phyloP scores from a whole-genome alignment of 148 eudicot species.

The Fallopia convolvulus region DNA sequence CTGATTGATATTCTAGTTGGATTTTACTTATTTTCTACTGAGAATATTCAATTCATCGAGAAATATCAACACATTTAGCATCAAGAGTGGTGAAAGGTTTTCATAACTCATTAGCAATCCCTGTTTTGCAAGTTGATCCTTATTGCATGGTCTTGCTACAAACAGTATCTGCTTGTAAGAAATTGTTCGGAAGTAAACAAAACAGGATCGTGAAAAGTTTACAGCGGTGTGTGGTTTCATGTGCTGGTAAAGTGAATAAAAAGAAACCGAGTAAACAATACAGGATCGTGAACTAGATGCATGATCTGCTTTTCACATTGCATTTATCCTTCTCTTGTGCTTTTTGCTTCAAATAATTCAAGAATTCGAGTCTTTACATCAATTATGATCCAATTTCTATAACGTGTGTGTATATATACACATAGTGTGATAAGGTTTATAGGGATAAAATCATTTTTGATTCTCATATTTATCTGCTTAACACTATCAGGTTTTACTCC shows the following conservation, averaged over 20 bases:
- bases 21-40: background rate
- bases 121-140: background rate
- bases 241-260: background rate
- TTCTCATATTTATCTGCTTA: background rate
- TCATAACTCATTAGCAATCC: background rate
- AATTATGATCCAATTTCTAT: background rate
- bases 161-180: background rate
- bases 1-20: background rate
- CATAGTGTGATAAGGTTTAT: background rate
- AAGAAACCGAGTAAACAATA: background rate
- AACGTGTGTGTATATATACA: background rate
- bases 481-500: background rate
- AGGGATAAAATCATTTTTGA: background rate
- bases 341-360: background rate
- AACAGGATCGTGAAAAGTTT: background rate
- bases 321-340: background rate
- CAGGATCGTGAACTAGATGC: background rate
- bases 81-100: conserved; percentile 1
- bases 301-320: background rate
- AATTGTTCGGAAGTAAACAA: background rate
- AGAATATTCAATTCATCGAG: background rate
- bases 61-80: background rate
- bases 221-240: background rate
- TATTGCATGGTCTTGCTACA: background rate
- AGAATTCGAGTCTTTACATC: background rate